These are phyloP conservation scores for Fusarium concolor DNA, from an alignment of 2,329 filamentous ascomycete genomes.

Conservation along the genomic window DNA sequence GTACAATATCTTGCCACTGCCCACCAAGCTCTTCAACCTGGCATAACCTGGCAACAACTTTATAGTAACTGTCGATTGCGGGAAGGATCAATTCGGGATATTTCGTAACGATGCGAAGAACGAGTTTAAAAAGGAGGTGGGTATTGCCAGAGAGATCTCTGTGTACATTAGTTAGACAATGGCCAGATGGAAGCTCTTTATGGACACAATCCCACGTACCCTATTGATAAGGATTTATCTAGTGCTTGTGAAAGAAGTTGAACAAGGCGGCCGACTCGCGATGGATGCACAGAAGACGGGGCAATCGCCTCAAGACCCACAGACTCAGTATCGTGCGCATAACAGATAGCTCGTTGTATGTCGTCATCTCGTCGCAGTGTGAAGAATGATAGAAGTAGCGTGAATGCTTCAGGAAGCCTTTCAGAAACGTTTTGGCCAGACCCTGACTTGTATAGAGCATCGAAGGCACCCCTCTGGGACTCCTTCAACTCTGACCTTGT, in stretches of 20 bases:
- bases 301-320: slow-evolving; percentile 53
- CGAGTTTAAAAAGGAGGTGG: slow-evolving; percentile 52
- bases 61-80: slow-evolving; percentile 54
- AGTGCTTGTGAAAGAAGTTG: slow-evolving; percentile 53
- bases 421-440: slow-evolving; percentile 49
- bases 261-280: slow-evolving; percentile 52
- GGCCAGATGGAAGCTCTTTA: not conserved
- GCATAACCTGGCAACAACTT: slow-evolving; percentile 53
- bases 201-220: slow-evolving; percentile 37
- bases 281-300: slow-evolving; percentile 45
- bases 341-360: slow-evolving; percentile 58
- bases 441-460: slow-evolving; percentile 63
- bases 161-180: slow-evolving; percentile 24
- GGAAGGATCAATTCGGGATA: slow-evolving; percentile 40
- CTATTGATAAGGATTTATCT: slow-evolving; percentile 34
- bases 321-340: slow-evolving; percentile 58
- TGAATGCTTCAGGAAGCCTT: slow-evolving; percentile 56
- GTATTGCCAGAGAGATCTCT: slow-evolving; percentile 41
- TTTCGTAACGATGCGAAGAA: slow-evolving; percentile 47
- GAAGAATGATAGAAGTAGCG: slow-evolving; percentile 64
- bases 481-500: slow-evolving; percentile 69
- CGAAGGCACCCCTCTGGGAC: slow-evolving; percentile 70
- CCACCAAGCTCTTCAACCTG: slow-evolving; percentile 38
- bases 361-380: slow-evolving; percentile 59
- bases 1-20: slow-evolving; percentile 41